These are phyloP conservation scores for Byssothecium circinans DNA, from an alignment of 2,329 filamentous ascomycete species.

Conservation along the genomic window DNA sequence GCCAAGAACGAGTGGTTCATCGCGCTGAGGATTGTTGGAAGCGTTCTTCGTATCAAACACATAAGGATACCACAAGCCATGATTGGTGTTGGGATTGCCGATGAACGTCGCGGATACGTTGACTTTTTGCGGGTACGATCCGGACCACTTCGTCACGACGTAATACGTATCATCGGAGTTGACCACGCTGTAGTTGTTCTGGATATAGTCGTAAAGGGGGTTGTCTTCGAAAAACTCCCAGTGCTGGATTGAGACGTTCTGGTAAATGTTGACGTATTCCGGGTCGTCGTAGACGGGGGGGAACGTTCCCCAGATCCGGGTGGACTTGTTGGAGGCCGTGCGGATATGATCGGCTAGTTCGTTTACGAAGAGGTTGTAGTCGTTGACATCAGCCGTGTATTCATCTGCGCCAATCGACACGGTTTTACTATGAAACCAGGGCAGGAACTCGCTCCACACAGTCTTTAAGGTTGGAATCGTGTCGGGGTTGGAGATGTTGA, in stretches of 20 bases:
- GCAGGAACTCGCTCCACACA: conserved; percentile 23
- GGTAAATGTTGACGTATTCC: conserved; percentile 30
- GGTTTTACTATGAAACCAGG: conserved; percentile 24
- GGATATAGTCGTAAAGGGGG: conserved; percentile 41
- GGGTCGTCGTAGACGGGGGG: conserved; percentile 34
- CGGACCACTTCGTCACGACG: conserved; percentile 50
- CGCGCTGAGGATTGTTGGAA: conserved; percentile 32
- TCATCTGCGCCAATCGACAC: conserved; percentile 29
- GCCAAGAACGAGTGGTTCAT: conserved; percentile 24
- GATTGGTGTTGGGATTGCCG: conserved; percentile 44
- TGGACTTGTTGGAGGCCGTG: conserved; percentile 12
- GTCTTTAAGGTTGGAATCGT: conserved; percentile 22
- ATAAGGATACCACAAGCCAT: conserved; percentile 46
- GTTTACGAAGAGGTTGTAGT: conserved; percentile 28
- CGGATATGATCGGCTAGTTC: conserved; percentile 17
- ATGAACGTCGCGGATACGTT: conserved; percentile 43
- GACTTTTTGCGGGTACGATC: conserved; percentile 46
- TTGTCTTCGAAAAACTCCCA: conserved; percentile 50
- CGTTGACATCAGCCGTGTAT: conserved; percentile 17
- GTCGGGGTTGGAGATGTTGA: conserved; percentile 23
- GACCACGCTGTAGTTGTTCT: conserved; percentile 39
- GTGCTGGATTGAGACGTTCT: conserved; percentile 45
- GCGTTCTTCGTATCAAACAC: conserved; percentile 43
- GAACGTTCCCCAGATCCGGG: conserved; percentile 38
- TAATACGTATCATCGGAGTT: conserved; percentile 53